Percentiles rank a stretch among this genome's conserved stretches.
Conservation (phyloP, 2,329 filamentous ascomycete genomes). For the Ophiostoma fasciatum region DNA sequence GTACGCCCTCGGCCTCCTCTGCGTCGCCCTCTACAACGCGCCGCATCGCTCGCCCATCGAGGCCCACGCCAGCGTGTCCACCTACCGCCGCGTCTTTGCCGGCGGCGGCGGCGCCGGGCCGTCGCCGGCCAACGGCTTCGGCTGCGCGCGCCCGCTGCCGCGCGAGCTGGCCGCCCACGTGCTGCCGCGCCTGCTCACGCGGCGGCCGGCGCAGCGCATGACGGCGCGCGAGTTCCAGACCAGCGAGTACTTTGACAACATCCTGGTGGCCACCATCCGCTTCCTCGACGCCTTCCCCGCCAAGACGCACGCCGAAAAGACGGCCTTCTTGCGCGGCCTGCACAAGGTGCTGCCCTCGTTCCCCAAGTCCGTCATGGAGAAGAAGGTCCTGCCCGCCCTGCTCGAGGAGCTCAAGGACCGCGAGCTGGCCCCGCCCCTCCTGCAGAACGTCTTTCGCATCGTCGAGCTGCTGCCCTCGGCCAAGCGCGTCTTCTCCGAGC, state of each 20-base stretch:
- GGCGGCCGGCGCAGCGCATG: conserved; percentile 74
- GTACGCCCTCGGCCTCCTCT: conserved; percentile 82
- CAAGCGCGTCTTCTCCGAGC: conserved; percentile 67
- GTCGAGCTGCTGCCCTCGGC: conserved; percentile 63
- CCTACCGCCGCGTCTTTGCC: conserved; percentile 73
- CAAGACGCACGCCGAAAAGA: conserved; percentile 83
- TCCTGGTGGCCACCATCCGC: conserved; percentile 87
- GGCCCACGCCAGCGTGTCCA: conserved; percentile 61
- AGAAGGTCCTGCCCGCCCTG: conserved; percentile 78
- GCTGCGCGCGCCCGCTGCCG: conserved; percentile 65
- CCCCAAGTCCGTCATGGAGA: conserved; percentile 83
- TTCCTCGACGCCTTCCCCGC: conserved; percentile 85
- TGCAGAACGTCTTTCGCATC: conserved; percentile 89
- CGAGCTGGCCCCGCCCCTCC: conserved; percentile 67
- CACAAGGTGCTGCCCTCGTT: conserved; percentile 82
- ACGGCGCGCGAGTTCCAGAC: conserved; percentile 86
- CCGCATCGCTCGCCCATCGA: conserved; percentile 81
- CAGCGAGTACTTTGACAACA: conserved; percentile 92
- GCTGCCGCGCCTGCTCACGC: conserved; percentile 71
- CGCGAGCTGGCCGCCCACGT: conserved; percentile 62
- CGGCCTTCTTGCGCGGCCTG: conserved; percentile 78
- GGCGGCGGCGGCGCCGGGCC: conserved; percentile 69
- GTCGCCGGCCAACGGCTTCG: conserved; percentile 67
- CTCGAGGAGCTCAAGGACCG: conserved; percentile 90
- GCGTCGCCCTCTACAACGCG: conserved; percentile 85